These are phyloP conservation scores for Heliamphora pulchella DNA, from an alignment of 179 eudicot genomes.

Conservation along the genomic window DNA sequence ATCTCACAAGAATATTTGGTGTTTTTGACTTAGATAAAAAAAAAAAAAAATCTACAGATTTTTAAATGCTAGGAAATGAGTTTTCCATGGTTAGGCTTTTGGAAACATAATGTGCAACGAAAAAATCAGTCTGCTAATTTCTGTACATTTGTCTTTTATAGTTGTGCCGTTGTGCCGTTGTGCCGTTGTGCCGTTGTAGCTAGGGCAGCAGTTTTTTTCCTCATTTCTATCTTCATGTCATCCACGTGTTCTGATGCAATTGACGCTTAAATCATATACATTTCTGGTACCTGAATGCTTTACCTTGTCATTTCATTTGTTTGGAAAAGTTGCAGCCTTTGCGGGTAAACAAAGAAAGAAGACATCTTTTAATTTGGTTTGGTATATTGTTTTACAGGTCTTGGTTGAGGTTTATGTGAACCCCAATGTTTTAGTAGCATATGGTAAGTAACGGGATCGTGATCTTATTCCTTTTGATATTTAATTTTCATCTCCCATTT, in stretches of 20 bases:
- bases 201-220: neutral
- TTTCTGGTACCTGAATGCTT: constrained; percentile 6
- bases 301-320: neutral
- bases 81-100: neutral
- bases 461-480: neutral
- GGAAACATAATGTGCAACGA: neutral
- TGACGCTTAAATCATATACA: neutral
- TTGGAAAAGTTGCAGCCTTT: neutral
- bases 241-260: neutral
- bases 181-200: neutral
- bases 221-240: neutral
- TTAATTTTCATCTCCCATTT: constrained; percentile 2
- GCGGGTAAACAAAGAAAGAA: neutral
- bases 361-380: neutral
- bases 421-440: constrained; percentile 75
- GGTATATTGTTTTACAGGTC: constrained; percentile 46
- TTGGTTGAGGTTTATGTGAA: constrained; percentile 71
- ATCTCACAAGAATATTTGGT: neutral
- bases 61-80: neutral
- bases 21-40: too few relatives aligned
- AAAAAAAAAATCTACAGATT: neutral
- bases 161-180: too few relatives aligned
- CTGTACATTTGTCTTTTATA: neutral
- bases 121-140: neutral
- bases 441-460: constrained; percentile 44